Base-by-base conservation (phyloP, 306 rosid species). In the Dryas alaskensis region DNA sequence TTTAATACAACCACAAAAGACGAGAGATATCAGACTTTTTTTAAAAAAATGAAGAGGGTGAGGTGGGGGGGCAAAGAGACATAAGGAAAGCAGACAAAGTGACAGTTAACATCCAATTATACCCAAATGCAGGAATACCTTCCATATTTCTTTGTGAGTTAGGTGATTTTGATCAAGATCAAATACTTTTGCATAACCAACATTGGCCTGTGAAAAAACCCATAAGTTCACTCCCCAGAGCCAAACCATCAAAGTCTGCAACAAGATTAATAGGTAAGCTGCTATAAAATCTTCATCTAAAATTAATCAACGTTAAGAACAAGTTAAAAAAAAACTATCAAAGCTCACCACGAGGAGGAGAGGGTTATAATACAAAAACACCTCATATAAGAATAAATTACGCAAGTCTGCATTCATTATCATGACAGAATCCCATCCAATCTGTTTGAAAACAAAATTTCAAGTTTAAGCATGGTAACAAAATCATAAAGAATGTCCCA, bases 381-480 rank as follows among this genome's bases (percentile, higher is more conserved):
- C 98, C 80, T 95, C 99, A 0, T 95, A 95, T 53, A 95, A 80
- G 84, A 95, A 95, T 66, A 95, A 84, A 78, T 88, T 96, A 72
- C 92, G 89, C 81, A 90, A 79, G 86, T 95, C 97, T 47, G 72
- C 96, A 77, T 98, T 92, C 99, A 95, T 95, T 84, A 93, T 86
- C 99, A 95, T 95, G 47, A 95, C 99, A 68, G 99, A 92, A 81
- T 88, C 92, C 98, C 99, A 95, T 82, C 98, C 97, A 75, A 92
- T 68, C 99, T 95, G 86, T 4, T 42, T 27, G 22, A 59, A 19
- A 54, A 17, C 82, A 87, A 61, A 65, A 64, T 80, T 73, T 74
- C 52, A 68, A 11, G 59, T 27, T 53, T 49, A 3, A 76, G 69
- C 57, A 65, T 67, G 52, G 65, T 69, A 55, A 19, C 67, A 84